phyloP scores from a whole-genome alignment of 2,329 filamentous ascomycete species.

The Ramichloridium luteum region DNA sequence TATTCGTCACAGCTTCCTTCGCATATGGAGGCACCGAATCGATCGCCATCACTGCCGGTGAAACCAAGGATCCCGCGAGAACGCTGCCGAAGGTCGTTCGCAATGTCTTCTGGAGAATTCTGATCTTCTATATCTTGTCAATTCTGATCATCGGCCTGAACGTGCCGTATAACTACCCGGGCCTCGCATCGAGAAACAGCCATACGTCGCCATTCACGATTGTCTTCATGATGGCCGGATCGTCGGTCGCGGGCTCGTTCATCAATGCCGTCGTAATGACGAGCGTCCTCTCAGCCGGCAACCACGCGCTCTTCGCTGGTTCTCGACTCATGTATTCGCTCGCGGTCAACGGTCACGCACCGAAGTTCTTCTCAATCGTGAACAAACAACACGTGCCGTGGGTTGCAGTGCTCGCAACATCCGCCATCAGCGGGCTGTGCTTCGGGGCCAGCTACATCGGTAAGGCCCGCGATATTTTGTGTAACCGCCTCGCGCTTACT shows the following conservation, averaged over 20 bases:
- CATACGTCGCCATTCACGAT: constrained; percentile 45
- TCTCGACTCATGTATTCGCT: constrained; percentile 46
- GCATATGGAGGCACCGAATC: constrained; percentile 51
- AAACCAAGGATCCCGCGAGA: constrained; percentile 50
- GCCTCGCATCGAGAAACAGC: constrained; percentile 29
- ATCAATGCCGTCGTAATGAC: constrained; percentile 52
- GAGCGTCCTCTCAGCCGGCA: constrained; percentile 46
- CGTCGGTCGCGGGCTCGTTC: constrained; percentile 42
- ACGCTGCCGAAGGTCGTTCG: constrained; percentile 52
- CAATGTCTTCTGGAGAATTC: constrained; percentile 67
- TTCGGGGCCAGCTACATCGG: constrained; percentile 54
- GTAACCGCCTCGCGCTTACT: constrained; percentile 55
- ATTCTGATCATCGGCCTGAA: constrained; percentile 65
- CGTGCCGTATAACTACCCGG: constrained; percentile 54
- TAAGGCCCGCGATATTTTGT: constrained; percentile 56
- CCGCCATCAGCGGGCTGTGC: constrained; percentile 34
- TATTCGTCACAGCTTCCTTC: constrained; percentile 51
- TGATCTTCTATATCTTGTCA: constrained; percentile 65
- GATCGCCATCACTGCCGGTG: constrained; percentile 54
- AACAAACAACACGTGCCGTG: constrained; percentile 41
- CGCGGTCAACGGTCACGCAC: constrained; percentile 44
- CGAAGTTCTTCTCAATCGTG: constrained; percentile 41
- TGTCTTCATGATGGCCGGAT: constrained; percentile 48
- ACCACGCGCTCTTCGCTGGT: constrained; percentile 47
- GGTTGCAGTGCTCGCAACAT: constrained; percentile 33